phyloP scores from a whole-genome alignment of 805 yeast species.

The Ogataea glucozyma region DNA sequence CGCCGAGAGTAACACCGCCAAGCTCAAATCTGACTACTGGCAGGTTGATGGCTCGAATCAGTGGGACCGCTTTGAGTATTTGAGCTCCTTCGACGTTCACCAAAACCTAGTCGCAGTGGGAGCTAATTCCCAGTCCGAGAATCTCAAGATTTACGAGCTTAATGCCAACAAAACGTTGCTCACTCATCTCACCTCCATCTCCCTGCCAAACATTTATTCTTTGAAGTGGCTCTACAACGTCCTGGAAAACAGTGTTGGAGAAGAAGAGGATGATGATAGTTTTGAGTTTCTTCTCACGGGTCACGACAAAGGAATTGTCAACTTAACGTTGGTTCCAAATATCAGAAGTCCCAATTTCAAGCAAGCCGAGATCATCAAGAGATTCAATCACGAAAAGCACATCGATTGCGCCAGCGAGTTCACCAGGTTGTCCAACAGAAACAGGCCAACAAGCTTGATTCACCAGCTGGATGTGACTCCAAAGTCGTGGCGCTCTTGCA shows the following conservation, averaged over 20 bases:
- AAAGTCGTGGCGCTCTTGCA: conserved; percentile 43
- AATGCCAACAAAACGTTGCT: conserved; percentile 42
- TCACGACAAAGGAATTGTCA: conserved; percentile 72
- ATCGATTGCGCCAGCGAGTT: conserved; percentile 36
- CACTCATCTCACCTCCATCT: conserved; percentile 59
- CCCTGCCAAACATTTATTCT: conserved; percentile 55
- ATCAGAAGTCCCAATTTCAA: conserved; percentile 36
- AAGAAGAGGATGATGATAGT: conserved; percentile 24
- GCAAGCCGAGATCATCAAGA: conserved; percentile 71
- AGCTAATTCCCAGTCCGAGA: conserved; percentile 45
- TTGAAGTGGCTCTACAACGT: conserved; percentile 50
- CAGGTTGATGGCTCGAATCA: conserved; percentile 26
- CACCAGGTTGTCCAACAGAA: conserved; percentile 32
- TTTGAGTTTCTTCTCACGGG: conserved; percentile 61
- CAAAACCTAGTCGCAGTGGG: conserved; percentile 49
- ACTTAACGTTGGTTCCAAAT: conserved; percentile 67
- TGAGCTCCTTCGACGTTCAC: conserved; percentile 45
- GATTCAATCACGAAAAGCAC: conserved; percentile 79
- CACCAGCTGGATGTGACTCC: conserved; percentile 40
- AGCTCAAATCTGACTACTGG: conserved; percentile 38
- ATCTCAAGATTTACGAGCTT: conserved; percentile 53
- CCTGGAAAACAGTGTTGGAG: conserved; percentile 23
- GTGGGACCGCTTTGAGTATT: conserved; percentile 16
- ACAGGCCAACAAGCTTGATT: conserved; percentile 30
- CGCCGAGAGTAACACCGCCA: conserved; percentile 19